These are phyloP conservation scores for Penicillium coffeae DNA, from an alignment of 495 filamentous ascomycete species.

Conservation along the genomic window DNA sequence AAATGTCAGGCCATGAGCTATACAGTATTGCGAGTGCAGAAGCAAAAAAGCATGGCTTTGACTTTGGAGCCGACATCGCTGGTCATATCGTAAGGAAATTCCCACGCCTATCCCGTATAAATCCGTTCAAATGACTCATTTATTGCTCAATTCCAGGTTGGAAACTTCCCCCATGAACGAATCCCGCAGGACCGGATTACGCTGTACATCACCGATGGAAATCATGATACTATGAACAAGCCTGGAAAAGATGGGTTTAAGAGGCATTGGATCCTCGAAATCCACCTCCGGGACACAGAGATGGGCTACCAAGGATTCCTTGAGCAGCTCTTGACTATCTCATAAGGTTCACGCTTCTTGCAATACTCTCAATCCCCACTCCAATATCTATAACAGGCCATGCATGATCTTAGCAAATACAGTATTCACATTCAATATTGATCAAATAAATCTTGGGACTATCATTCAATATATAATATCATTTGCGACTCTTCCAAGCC, in stretches of 20 bases:
- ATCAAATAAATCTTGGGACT: background rate
- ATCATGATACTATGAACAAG: slow-evolving; percentile 32
- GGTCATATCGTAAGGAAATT: slow-evolving; percentile 41
- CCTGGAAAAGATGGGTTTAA: slow-evolving; percentile 36
- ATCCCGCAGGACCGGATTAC: slow-evolving; percentile 42
- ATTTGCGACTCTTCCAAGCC: slow-evolving; percentile 2
- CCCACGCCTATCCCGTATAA: slow-evolving; percentile 16
- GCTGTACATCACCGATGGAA: slow-evolving; percentile 42
- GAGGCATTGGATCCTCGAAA: slow-evolving; percentile 50
- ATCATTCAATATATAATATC: slow-evolving; percentile 9
- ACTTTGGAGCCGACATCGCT: slow-evolving; percentile 40
- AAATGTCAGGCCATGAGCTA: slow-evolving; percentile 42
- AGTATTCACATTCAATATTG: background rate
- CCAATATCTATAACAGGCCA: too few relatives aligned
- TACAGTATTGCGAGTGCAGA: slow-evolving; percentile 34
- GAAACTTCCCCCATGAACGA: slow-evolving; percentile 43
- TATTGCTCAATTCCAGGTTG: slow-evolving; percentile 12
- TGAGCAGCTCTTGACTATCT: slow-evolving; percentile 44
- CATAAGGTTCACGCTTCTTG: background rate
- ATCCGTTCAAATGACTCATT: background rate
- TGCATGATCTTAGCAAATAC: too few relatives aligned
- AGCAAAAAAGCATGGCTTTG: slow-evolving; percentile 29
- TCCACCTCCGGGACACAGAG: slow-evolving; percentile 42
- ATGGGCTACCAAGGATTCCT: slow-evolving; percentile 37
- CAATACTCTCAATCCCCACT: too few relatives aligned